Base-by-base conservation (phyloP, 1,284 basidiomycete genomes). In the Apiotrichum brassicae region DNA sequence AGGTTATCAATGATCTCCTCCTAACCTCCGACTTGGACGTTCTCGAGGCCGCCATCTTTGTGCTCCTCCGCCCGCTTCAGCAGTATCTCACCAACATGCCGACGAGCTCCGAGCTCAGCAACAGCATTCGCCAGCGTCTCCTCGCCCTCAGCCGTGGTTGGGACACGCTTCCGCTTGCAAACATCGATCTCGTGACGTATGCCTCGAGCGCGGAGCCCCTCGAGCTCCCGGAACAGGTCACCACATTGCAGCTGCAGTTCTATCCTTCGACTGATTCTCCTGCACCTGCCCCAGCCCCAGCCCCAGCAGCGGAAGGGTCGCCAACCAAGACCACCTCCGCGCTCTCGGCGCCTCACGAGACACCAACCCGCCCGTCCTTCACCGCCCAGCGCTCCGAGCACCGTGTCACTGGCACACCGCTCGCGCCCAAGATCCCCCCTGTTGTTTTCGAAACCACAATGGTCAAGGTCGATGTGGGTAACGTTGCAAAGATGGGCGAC, bases 31-130 rank as follows among this genome's bases (percentile, higher is more conserved):
- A 98, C 73, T 77, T 94, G 48, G 90, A 95, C 62, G 80, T 98
- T 33, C 79, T 97, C 41, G 82, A 91, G 49, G 77, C 87, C 22
- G 81, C 89, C 19, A 77, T 98, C 43, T 86, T 89, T 57, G 80
- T 97, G 22, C 78, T 97, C 36, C 80, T 97, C 28, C 85, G 94
- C 23, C 92, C 93, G 2, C 85, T 92, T 6, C 93, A 97, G 66
- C 92, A 97, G 69, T 97, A 95, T 70, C 89, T 87, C 14, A 81
- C 84, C 3, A 84, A 39, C 82, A 86, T 22, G 77, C 84, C 60
- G 72, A 89, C 43, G 78, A 82, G 58, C 81, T 83, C 51, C 76
- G 88, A 55, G 79, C 81, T 58, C 22, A 53, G 56, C 36, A 46
- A 61, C 19, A 58, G 65, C 48, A 63, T 72, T 25, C 61, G 68